phyloP scores from a whole-genome alignment of 1,139 yeast species.

The Yamadazyma atlantica region DNA sequence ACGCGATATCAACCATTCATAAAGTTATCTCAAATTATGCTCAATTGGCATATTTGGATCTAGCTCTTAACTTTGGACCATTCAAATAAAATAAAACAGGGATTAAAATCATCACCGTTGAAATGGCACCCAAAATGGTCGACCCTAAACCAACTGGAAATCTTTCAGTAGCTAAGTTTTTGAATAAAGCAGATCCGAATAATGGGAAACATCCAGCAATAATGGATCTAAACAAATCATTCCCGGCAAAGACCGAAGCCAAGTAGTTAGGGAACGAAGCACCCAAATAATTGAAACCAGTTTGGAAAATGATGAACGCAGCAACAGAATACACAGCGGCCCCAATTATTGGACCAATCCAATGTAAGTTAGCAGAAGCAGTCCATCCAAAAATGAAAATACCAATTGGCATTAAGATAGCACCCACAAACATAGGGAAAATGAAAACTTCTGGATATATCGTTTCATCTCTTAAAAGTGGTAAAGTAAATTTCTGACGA shows the following conservation, averaged over 20 bases:
- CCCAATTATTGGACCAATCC: constrained; percentile 33
- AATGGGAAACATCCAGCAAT: constrained; percentile 32
- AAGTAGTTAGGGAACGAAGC: constrained; percentile 51
- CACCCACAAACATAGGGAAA: constrained; percentile 43
- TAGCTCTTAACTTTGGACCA: constrained; percentile 35
- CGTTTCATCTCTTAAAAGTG: constrained; percentile 31
- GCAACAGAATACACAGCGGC: constrained; percentile 27
- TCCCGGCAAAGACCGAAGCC: constrained; percentile 33
- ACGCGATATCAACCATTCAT: too few relatives aligned
- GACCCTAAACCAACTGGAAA: constrained; percentile 66
- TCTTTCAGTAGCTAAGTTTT: constrained; percentile 27
- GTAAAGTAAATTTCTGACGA: constrained; percentile 22
- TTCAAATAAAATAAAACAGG: constrained; percentile 48
- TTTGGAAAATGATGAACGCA: constrained; percentile 30
- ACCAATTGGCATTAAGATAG: constrained; percentile 29
- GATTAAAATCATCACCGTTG: constrained; percentile 59
- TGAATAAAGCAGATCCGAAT: constrained; percentile 46
- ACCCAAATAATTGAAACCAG: constrained; percentile 53
- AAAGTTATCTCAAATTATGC: too few relatives aligned
- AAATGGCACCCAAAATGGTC: constrained; percentile 53
- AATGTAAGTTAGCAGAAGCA: constrained; percentile 24
- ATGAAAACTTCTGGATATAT: constrained; percentile 64
- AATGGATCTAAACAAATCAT: constrained; percentile 25
- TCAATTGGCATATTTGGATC: constrained; percentile 44
- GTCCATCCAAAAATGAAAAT: constrained; percentile 35